phyloP scores from a whole-genome alignment of 2,329 filamentous ascomycete genomes.

The Aureobasidium sp. region DNA sequence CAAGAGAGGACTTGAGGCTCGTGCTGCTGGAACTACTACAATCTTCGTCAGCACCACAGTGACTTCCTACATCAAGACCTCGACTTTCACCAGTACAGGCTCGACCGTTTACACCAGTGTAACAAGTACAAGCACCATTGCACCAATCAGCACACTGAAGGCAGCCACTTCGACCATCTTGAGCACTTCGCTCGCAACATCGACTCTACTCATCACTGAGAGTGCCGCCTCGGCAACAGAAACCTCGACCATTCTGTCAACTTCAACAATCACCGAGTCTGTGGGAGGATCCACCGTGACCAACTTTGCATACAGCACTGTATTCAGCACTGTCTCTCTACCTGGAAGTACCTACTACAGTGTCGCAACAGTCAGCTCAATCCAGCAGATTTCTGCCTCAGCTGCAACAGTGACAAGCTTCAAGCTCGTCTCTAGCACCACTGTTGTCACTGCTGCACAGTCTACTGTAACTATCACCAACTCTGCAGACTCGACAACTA shows the following conservation, averaged over 20 bases:
- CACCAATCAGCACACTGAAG: conserved; percentile 29
- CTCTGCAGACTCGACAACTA: conserved; percentile 26
- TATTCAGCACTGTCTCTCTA: conserved; percentile 12
- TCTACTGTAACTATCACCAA: conserved; percentile 22
- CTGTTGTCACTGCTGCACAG: conserved; percentile 19
- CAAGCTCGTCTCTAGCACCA: conserved; percentile 26
- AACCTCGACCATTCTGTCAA: conserved; percentile 21
- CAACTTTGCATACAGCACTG: conserved; percentile 18
- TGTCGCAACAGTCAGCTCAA: conserved; percentile 24
- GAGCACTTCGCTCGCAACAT: conserved; percentile 24
- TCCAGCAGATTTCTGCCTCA: conserved; percentile 1
- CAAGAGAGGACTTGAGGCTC: conserved; percentile 24
- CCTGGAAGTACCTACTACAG: conserved; percentile 26
- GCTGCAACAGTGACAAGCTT: conserved; percentile 22
- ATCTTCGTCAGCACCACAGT: conserved; percentile 31
- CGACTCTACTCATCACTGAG: conserved; percentile 11
- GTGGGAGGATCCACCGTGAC: conserved; percentile 17
- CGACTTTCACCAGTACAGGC: conserved; percentile 22
- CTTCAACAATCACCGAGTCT: conserved; percentile 17
- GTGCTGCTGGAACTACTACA: conserved; percentile 30
- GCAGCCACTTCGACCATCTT: conserved; percentile 30
- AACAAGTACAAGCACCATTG: conserved; percentile 30
- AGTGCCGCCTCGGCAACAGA: conserved; percentile 27
- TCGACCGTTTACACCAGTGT: conserved; percentile 28
- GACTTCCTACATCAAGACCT: conserved; percentile 30